These are phyloP conservation scores for Oxyria digyna DNA, from an alignment of 148 eudicot genomes.

Conservation along the genomic window DNA sequence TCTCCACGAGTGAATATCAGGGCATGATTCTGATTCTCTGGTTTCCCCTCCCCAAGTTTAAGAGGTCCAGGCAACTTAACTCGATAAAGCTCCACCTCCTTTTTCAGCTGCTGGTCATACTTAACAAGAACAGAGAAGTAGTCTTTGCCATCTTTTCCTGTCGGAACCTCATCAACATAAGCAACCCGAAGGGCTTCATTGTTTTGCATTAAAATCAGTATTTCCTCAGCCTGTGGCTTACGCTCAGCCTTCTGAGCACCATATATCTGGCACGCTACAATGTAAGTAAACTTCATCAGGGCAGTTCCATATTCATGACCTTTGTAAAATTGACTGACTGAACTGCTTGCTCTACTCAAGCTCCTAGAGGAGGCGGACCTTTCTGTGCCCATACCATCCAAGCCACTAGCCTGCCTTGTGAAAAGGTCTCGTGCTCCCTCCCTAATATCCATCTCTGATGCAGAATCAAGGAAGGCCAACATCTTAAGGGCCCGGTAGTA, in stretches of 20 bases:
- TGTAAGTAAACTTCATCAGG: constrained; percentile 46
- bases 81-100: constrained; percentile 83
- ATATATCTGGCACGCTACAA: constrained; percentile 52
- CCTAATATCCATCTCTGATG: constrained; percentile 88
- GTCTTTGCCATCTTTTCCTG: constrained; percentile 50
- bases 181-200: constrained; percentile 95
- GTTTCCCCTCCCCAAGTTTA: constrained; percentile 93
- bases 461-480: constrained; percentile 93
- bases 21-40: constrained; percentile 96
- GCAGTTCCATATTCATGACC: constrained; percentile 54
- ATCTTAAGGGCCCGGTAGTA: constrained; percentile 86
- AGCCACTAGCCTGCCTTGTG: constrained; percentile 33
- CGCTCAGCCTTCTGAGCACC: constrained; percentile 45
- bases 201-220: constrained; percentile 56
- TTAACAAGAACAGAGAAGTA: constrained; percentile 91
- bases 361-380: constrained; percentile 31
- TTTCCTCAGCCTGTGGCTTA: constrained; percentile 84
- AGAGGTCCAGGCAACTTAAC: constrained; percentile 84
- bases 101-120: constrained; percentile 66
- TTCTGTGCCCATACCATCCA: constrained; percentile 30
- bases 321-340: constrained; percentile 32
- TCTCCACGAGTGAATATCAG: constrained; percentile 84
- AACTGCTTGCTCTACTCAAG: constrained; percentile 40
- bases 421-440: constrained; percentile 58
- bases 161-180: constrained; percentile 71